Base-by-base conservation (phyloP, 371 early-diverging fungal genomes). In the Mortierella sp. region DNA sequence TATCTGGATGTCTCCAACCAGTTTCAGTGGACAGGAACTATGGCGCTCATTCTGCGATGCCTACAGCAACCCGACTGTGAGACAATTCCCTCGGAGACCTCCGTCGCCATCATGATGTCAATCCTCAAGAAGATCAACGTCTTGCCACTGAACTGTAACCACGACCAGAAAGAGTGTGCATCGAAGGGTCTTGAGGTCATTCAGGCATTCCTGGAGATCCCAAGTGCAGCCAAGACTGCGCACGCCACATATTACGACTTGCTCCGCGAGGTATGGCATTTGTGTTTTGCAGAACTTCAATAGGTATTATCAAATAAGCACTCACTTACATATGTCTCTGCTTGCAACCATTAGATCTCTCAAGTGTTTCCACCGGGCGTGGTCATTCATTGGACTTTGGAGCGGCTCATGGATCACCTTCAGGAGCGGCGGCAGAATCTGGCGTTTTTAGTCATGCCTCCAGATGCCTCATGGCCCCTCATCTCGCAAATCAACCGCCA, bases 381-480 rank as follows among this genome's bases (percentile, higher is more conserved):
- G 18, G 86, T 86, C 3, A 83, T 94, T 49, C 94, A 94, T 79
- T 94, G 94, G 94, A 91, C 93, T 11, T 89, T 94, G 90, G 94
- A 94, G 74, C 88, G 89, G 38, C 92, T 94, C 77, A 87, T 93
- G 63, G 91, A 91, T 35, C 91, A 92, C 51, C 84, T 94, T 14
- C 91, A 92, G 65, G 91, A 89, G 77, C 88, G 94, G 54, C 82
- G 93, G 14, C 88, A 90, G 7, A 89, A 90, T 76, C 82, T 94
- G 56, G 91, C 92, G 0, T 89, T 90, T 24, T 77, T 94, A 65
- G 90, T 92, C 90, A 94, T 94, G 91, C 93, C 94, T 14, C 94
- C 94, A 70, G 96, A 96, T 87, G 95, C 95, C 3, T 93, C 94
- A 2, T 96, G 96, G 96, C 96, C 96, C 70, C 84, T 96, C 51